phyloP scores from a whole-genome alignment of 345 rosid species.

The Corymbia maculata region DNA sequence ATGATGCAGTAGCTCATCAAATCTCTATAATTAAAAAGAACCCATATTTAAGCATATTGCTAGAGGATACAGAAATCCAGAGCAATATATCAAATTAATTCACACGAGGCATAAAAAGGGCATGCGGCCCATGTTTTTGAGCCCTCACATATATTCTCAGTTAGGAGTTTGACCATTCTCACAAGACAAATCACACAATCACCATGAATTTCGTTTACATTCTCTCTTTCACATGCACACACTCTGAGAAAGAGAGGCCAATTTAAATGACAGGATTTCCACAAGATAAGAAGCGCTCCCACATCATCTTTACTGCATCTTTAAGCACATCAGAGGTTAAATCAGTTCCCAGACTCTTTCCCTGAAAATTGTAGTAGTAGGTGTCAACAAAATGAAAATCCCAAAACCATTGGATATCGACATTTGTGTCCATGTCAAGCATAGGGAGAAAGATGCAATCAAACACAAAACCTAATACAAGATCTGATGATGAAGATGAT shows the following conservation, averaged over 20 bases:
- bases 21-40: not conserved
- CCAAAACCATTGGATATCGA: not conserved
- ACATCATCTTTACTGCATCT: conserved; percentile 25
- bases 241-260: not conserved
- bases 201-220: not conserved
- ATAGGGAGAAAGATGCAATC: not conserved
- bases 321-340: conserved; percentile 14
- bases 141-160: not conserved
- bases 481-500: not conserved
- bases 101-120: not conserved
- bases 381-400: not conserved
- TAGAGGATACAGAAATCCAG: not conserved
- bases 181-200: not conserved
- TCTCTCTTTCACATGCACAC: not conserved
- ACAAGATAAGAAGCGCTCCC: conserved; percentile 22
- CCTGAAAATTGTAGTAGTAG: conserved; percentile 9
- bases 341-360: conserved; percentile 2
- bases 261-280: not conserved
- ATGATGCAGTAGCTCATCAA: not conserved
- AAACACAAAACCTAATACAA: not conserved
- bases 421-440: not conserved
- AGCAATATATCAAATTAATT: not conserved
- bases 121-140: not conserved
- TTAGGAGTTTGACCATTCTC: not conserved
- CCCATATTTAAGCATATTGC: not conserved